Evolutionary conservation across 2,329 filamentous ascomycete genomes (phyloP), one percentile per base, ranked within the genome.

Genomic region (Colletotrichum sp.): DNA sequence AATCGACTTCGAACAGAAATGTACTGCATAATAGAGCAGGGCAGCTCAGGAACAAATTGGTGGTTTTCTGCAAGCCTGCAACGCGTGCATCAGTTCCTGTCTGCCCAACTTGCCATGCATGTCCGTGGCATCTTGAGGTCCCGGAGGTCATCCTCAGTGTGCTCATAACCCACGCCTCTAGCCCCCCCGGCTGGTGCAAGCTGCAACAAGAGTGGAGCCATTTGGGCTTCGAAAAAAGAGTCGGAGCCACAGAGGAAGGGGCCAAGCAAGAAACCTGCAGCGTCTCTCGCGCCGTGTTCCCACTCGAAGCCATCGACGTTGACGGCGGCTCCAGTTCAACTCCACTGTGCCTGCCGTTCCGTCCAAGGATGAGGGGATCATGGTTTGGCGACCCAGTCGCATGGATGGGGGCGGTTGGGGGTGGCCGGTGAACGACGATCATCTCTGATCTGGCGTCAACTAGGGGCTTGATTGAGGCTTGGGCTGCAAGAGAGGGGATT

Each of bases 401-500:
- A 68, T 72, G 69, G 64, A 64, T 36, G 24, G 65, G 63, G 57
- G 69, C 64, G 30, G 18, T 67, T 44, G 55, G 30, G 55, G 39
- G 62, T 68, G 57, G 26, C 69, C 69, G 63, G 30, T 24, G 57
- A 72, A 60, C 26, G 73, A 68, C 69, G 73, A 73, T 76, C 73
- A 59, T 44, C 26, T 55, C 60, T 62, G 44, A 68, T 68, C 63
- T 76, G 69, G 73, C 34, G 49, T 59, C 60, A 32, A 49, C 34
- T 26, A 60, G 67, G 67, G 59, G 34, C 32, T 12, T 28, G 69
- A 44, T 62, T 21, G 39, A 60, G 21, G 72, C 39, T 57, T 30
- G 26, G 73, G 44, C 44, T 52, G 64, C 63, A 30, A 68, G 63
- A 59, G 64, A 68, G 24, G 28, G 13, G 13, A 32, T 69, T 44